Evolutionary conservation across 1,284 basidiomycete species (phyloP), one percentile per base, ranked within the genome.

Genomic region (Hortiboletus rubellus): DNA sequence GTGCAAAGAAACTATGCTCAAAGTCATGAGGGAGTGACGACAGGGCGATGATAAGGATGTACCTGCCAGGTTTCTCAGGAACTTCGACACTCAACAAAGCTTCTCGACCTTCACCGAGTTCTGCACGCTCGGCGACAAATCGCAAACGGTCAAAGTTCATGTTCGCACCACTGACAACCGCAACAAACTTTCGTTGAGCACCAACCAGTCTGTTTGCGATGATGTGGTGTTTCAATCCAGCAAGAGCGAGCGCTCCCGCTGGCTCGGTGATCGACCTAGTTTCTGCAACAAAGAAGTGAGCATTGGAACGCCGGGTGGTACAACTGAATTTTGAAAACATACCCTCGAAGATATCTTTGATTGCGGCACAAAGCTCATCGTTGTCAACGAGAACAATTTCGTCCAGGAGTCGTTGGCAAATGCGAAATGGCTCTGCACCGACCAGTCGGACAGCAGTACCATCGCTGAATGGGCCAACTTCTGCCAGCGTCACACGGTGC

Each of bases 261-360:
- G 97, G 97, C 74, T 99, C 97, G 2, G 96, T 96, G 41, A 97
- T 84, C 27, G 92, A 95, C 46, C 95, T 86, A 0, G 95, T 97
- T 71, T 98, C 95, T 98, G 52, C 36, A 54, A 52, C 30, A 6
- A 47, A 62, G 44, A 44, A 34, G 18, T 40, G 47, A 27, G 33
- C 30, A 48, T 56, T 37, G 50, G 49, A 40, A 51, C 2, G 6
- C 44, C 7, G 15, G 54, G 36, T 36, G 59, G n/a, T 38, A 55
- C 46, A 41, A 31, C 49, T 38, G 36, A 17, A 46, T 18, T n/a
- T 38, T 36, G 27, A 24, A 38, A 24, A 66, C 76, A 63, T 60
- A 94, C 95, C 96, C 80, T 99, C 96, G 68, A 98, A 99, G 30
- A 98, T 89, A 70, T 99, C 97, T 76, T 98, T 98, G 78, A 99